Base-by-base conservation (phyloP, 768 basidiomycete genomes). In the Boletus insuetus region DNA sequence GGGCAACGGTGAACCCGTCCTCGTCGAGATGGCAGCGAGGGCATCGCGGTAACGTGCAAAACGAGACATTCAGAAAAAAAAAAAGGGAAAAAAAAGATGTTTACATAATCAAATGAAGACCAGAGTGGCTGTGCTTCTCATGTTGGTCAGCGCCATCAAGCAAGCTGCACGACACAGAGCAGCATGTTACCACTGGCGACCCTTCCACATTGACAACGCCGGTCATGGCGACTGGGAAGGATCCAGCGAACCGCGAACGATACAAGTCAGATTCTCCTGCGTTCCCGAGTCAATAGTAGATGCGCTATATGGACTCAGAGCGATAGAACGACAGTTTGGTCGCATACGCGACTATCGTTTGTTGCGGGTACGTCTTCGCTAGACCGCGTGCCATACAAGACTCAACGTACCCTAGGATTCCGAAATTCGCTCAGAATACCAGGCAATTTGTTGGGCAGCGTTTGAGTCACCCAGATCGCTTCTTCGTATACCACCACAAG, bases 1-100 rank as follows among this genome's bases (percentile, higher is more conserved):
- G 1, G 91, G 78, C 1, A 95, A 66, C 14, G 91, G 89, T 2
- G 89, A 78, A 17, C 87, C 83, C 17, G 91, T 91, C 37, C 85
- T 81, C 7, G 77, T 71, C 17, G 93, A 85, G 12, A 94, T 64
- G 2, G 78, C 72, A 17, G 77, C 72, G 32, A 94, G 79, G 0
- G 81, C 80, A 31, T 78, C 70, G 58, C 70, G 81, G 73, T 82
- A 87, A 8, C 76, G 74, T 7, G 73, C 65, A 54, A 81, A 77
- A 32, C 74, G 73, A 29, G 60, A 69, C 62, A 71, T 64, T 9
- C 29, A 0, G 22, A 60, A 46, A 63, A 54, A 46, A 46, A 35
- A 35, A 13, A 13, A 14, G 4, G n/a, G n/a, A n/a, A n/a, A n/a
- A n/a, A n/a, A n/a, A 35, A 4, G 34, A 10, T 14, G 32, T 19